Conservation (phyloP, 169 alveolate species). For the Plasmodium falciparum region DNA sequence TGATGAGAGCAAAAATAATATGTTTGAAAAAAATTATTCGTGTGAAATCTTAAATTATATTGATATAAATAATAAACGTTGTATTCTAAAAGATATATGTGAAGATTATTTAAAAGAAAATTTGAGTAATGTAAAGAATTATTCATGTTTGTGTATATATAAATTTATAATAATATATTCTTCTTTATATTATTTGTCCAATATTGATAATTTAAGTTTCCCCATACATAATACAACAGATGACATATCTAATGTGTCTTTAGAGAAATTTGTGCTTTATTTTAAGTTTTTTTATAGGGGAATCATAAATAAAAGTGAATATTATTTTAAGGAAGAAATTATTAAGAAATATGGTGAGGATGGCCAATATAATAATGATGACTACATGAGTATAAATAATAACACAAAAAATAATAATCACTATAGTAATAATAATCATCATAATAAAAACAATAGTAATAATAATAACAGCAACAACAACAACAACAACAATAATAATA, state of each 20-base stretch:
- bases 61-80: slow-evolving; percentile 18
- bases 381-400: neutral
- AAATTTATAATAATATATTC: slow-evolving; percentile 39
- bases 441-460: neutral
- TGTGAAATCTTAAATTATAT: neutral
- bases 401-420: neutral
- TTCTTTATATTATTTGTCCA: slow-evolving; percentile 21
- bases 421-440: neutral
- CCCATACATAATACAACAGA: slow-evolving; percentile 27
- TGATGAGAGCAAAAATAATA: neutral
- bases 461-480: neutral
- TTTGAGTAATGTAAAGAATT: slow-evolving; percentile 10
- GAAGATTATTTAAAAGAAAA: slow-evolving; percentile 29
- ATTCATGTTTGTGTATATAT: slow-evolving; percentile 55
- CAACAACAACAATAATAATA: neutral
- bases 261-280: slow-evolving; percentile 2
- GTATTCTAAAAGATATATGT: slow-evolving; percentile 33
- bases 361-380: neutral
- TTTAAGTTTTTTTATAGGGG: slow-evolving; percentile 13
- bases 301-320: slow-evolving; percentile 37
- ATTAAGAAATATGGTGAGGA: neutral
- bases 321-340: slow-evolving; percentile 32
- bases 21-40: no score
- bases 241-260: neutral
- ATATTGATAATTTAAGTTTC: slow-evolving; percentile 1